Evolutionary conservation across 345 rosid species (phyloP).

Genomic region (Populus euphratica): DNA sequence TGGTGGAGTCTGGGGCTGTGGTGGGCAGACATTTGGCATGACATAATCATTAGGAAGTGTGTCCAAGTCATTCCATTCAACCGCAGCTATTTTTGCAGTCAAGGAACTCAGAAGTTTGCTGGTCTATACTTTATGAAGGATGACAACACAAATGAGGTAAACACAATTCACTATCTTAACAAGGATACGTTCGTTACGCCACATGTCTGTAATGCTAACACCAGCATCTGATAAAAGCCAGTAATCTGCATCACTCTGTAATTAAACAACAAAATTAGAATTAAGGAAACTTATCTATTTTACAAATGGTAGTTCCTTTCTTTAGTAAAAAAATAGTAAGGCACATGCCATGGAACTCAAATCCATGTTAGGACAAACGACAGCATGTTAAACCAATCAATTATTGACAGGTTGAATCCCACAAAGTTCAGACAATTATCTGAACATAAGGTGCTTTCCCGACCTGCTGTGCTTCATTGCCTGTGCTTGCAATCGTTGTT

Average conservation of each 20-base stretch:
- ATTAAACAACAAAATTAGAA: slow-evolving; percentile 4
- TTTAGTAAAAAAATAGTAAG: background rate
- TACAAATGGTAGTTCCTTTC: background rate
- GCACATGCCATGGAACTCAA: background rate
- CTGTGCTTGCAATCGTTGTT: background rate
- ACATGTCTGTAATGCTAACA: slow-evolving; percentile 83
- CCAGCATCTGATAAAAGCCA: slow-evolving; percentile 91
- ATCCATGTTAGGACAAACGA: background rate
- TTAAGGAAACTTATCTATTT: background rate
- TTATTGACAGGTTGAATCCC: background rate
- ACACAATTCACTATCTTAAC: background rate
- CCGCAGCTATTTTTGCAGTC: slow-evolving; percentile 41
- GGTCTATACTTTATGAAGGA: background rate
- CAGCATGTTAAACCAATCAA: background rate
- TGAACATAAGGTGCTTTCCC: background rate
- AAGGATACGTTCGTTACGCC: slow-evolving; percentile 86
- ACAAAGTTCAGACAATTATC: background rate
- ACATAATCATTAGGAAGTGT: slow-evolving; percentile 38
- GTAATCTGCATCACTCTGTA: slow-evolving; percentile 84
- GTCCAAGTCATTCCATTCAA: slow-evolving; percentile 55
- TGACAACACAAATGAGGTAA: background rate
- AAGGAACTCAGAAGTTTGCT: slow-evolving; percentile 20
- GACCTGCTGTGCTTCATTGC: background rate
- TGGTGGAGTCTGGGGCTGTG: slow-evolving; percentile 60
- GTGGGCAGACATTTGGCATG: slow-evolving; percentile 36